These are phyloP conservation scores for Euphorbia lathyris DNA, from an alignment of 345 rosid genomes.

Conservation along the genomic window DNA sequence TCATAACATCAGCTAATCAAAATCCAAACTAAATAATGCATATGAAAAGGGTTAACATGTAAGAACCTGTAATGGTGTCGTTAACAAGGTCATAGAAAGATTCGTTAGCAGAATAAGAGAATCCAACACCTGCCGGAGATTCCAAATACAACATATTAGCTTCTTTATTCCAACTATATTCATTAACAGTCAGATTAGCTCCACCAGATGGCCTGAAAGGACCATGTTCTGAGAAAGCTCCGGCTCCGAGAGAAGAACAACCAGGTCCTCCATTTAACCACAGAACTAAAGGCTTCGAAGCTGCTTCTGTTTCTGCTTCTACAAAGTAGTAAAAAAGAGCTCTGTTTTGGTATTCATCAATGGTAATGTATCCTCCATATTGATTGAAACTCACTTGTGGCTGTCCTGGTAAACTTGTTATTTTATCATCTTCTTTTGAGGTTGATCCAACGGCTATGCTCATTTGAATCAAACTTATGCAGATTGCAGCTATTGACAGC, in stretches of 20 bases:
- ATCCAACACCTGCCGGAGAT: slow-evolving; percentile 21
- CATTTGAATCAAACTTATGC: background rate
- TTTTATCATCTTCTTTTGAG: background rate
- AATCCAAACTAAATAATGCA: background rate
- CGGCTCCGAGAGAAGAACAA: slow-evolving; percentile 25
- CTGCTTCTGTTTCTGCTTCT: slow-evolving; percentile 16
- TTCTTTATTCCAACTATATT: slow-evolving; percentile 27
- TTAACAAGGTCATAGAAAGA: slow-evolving; percentile 6
- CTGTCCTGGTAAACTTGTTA: slow-evolving; percentile 11
- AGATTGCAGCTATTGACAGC: background rate
- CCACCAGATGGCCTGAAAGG: slow-evolving; percentile 20
- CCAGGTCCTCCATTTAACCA: slow-evolving; percentile 26
- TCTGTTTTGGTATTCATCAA: slow-evolving; percentile 10
- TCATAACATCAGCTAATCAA: background rate
- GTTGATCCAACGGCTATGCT: background rate
- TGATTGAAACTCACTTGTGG: slow-evolving; percentile 14
- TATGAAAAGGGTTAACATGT: background rate
- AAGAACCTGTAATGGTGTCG: slow-evolving; percentile 8
- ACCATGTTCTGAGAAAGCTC: slow-evolving; percentile 26
- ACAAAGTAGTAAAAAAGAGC: slow-evolving; percentile 21
- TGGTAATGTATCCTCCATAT: slow-evolving; percentile 11
- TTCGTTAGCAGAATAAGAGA: slow-evolving; percentile 9
- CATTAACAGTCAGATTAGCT: slow-evolving; percentile 5
- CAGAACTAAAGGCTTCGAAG: slow-evolving; percentile 13
- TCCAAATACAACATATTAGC: slow-evolving; percentile 20